phyloP scores from a whole-genome alignment of 2,329 filamentous ascomycete species.

The Fusarium napiforme region DNA sequence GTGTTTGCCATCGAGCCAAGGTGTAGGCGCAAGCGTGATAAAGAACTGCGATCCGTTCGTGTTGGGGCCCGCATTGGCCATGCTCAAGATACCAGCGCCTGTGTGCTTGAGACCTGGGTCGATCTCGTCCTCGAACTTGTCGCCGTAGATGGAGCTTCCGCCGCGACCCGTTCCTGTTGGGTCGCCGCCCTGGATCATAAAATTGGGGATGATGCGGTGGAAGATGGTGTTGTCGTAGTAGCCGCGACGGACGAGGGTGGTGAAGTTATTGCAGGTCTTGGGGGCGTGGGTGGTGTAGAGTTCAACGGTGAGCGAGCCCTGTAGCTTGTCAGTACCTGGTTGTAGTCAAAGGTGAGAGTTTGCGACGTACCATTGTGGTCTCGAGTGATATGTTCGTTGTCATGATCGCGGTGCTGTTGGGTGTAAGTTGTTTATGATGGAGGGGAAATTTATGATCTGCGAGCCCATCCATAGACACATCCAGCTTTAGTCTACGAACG shows the following conservation, averaged over 20 bases:
- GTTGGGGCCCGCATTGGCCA: constrained; percentile 94
- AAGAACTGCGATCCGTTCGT: constrained; percentile 98
- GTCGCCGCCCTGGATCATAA: constrained; percentile 97
- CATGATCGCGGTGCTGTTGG: constrained; percentile 60
- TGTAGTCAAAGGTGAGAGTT: neutral
- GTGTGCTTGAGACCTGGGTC: constrained; percentile 83
- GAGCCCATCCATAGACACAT: neutral
- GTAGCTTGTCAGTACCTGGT: neutral
- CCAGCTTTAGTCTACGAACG: neutral
- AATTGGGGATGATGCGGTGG: constrained; percentile 94
- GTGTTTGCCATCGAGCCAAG: constrained; percentile 97
- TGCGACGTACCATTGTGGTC: constrained; percentile 77
- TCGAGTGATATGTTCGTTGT: constrained; percentile 82
- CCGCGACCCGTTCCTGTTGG: constrained; percentile 93
- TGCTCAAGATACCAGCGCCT: constrained; percentile 90
- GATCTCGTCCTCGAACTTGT: constrained; percentile 95
- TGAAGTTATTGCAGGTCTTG: constrained; percentile 89
- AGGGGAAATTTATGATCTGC: constrained; percentile 5
- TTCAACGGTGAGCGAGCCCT: constrained; percentile 88
- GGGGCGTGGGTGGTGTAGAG: constrained; percentile 92
- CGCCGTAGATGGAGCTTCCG: constrained; percentile 89
- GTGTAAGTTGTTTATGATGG: constrained; percentile 14
- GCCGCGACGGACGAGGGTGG: constrained; percentile 78
- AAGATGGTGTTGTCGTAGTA: constrained; percentile 91
- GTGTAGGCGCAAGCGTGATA: constrained; percentile 91